phyloP scores from a whole-genome alignment of 345 rosid genomes.

The Euphorbia lathyris region DNA sequence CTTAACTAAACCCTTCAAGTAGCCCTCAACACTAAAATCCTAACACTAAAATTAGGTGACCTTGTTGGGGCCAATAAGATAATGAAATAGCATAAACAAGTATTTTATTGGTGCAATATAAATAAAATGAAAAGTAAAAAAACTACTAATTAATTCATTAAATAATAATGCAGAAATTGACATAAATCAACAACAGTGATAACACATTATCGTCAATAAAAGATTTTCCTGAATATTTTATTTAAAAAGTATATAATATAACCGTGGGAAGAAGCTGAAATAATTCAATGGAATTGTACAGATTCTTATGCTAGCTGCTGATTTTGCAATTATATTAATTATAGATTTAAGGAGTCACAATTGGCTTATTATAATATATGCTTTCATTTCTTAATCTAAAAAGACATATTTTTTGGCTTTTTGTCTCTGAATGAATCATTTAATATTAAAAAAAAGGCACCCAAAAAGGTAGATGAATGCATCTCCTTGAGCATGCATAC shows the following conservation, averaged over 20 bases:
- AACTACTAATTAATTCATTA: background rate
- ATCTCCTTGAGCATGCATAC: background rate
- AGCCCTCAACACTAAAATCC: background rate
- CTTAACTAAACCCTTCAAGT: too few relatives aligned
- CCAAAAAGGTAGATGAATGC: background rate
- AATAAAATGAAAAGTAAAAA: background rate
- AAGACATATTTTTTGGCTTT: background rate
- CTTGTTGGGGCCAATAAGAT: background rate
- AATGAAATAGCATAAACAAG: background rate
- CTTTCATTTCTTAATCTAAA: background rate
- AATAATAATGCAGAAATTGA: background rate
- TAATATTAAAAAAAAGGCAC: background rate
- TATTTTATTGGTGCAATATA: background rate
- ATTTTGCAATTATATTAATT: background rate
- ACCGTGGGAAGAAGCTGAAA: background rate
- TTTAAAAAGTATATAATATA: background rate
- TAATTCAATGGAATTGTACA: background rate
- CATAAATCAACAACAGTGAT: background rate
- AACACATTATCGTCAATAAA: background rate
- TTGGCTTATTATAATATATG: background rate
- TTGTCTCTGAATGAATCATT: background rate
- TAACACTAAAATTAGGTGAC: background rate
- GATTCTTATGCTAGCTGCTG: background rate
- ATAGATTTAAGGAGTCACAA: background rate
- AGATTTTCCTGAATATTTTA: background rate